Base-by-base conservation (phyloP, 2,329 filamentous ascomycete genomes). In the Ophiocordyceps camponoti-leonardi region DNA sequence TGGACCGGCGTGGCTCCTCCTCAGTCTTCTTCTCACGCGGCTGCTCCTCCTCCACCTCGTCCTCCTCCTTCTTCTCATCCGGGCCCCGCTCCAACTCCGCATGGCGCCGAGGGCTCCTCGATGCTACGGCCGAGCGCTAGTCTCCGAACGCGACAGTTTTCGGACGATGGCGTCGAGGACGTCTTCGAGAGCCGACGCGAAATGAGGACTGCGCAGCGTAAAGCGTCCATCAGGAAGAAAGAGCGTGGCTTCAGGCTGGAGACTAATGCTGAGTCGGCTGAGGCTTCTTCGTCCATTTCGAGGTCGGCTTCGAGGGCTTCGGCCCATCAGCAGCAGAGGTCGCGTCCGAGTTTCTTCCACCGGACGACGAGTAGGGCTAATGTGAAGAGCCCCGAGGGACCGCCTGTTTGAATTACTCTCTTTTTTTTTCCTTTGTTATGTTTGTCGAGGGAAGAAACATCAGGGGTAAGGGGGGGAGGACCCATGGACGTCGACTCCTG, bases 101-200 rank as follows among this genome's bases (percentile, higher is more conserved):
- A 4, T 10, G 7, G 20, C 16, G 26, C 5, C 10, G 26, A 28
- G 10, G 26, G 26, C 26, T 10, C 26, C 10, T 28, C 26, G 2
- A 28, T 11, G 7, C 26, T 28, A 8, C 6, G 26, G 26, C 7
- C 26, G 10, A 10, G 26, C 26, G 26, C 6, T 8, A 28, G 26
- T 28, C 26, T 28, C 26, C 26, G 26, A 8, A 10, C 11, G 26
- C 26, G 4, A 28, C 4, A 28, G 6, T 8, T 28, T 11, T 28
- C 26, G 11, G 10, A 11, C 43, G 58, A 59, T 35, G 59, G 72
- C 51, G 67, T 67, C 58, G 60, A 66, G 46, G 64, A 71, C 45
- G 65, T 72, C 0, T 72, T 69, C 43, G 62, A 65, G 26, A 61
- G 57, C 41, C 66, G 68, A 26, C 62, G 61, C 31, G 57, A 67